Evolutionary conservation across 441 rosid species (phyloP), one percentile per base, ranked within the genome.

Genomic region (Pelargonium citronellum): DNA sequence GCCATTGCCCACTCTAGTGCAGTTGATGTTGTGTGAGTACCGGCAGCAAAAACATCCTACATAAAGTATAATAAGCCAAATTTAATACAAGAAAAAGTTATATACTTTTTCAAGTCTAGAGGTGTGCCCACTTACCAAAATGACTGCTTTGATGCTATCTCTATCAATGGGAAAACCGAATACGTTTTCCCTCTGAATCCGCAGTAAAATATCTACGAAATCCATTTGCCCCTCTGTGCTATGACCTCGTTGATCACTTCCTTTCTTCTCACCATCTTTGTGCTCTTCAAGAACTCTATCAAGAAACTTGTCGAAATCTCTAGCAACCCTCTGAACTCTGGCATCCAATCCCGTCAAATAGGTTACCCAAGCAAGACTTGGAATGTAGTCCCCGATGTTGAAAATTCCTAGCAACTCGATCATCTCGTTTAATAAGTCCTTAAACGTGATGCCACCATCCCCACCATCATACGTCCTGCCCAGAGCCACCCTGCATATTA

Each of bases 61-160:
- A 46, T 4, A 4, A 41, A 24, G 2, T n/a, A n/a, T n/a, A n/a
- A n/a, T n/a, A n/a, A n/a, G n/a, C n/a, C 30, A 24, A 24, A 24
- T 24, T 24, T 2, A 24, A 2, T 24, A n/a, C n/a, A n/a, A n/a
- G n/a, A n/a, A n/a, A n/a, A n/a, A n/a, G n/a, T 39, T 39, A 39
- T 39, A 39, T 39, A 2, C 43, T 2, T 39, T 39, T 39, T 39
- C 9, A 5, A 5, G 49, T 44, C 7, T 1, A 7, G n/a, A n/a
- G n/a, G n/a, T n/a, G n/a, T n/a, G n/a, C n/a, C n/a, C n/a, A 44
- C 66, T 69, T 69, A 84, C 87, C 90, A 84, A 65, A 64, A 80
- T 67, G 8, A 83, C 7, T 64, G 83, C 85, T 67, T 84, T 86
- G 5, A 86, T 63, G 76, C 77, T 73, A 2, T 72, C 17, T 27